Base-by-base conservation (phyloP, 208 protist species). In the Zelonia costaricensis region DNA sequence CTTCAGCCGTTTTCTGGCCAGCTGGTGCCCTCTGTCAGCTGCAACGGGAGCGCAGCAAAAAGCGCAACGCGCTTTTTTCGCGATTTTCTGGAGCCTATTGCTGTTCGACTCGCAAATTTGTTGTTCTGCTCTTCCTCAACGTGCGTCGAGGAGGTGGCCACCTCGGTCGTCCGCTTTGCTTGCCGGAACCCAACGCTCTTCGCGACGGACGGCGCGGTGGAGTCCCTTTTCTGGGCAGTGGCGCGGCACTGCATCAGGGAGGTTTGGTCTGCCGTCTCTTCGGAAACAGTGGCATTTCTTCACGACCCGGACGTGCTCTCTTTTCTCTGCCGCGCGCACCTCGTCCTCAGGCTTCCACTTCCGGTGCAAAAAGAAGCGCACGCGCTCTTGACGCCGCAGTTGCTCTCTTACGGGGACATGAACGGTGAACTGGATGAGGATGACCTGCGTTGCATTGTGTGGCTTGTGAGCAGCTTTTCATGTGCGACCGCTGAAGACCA, bases 311-410 rank as follows among this genome's bases (percentile, higher is more conserved):
- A 56, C 9, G 47, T 66, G 3, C 15, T 73, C 13, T n/a, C 7
- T 4, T 66, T 73, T 66, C 22, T 66, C 15, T 73, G 66, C 35
- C 66, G 66, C 27, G 28, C 36, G 8, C 47, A 66, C 20, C 52
- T 15, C 12, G 54, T 40, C 23, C 28, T 73, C 12, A 42, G 44
- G 1, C 22, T 59, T 1, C 66, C 58, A 1, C 20, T 62, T 20
- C 42, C 55, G 6, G 25, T 73, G 33, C 66, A 73, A 44, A 62
- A 47, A 9, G 61, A 48, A 16, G 6, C 39, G 8, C 48, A 72
- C 25, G 55, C 57, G 12, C 1, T 47, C 3, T 30, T 65, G 40
- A 54, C 44, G 10, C 25, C 30, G 27, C 23, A 45, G 38, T 45
- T 73, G 9, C 51, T 35, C 5, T 33, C 40, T 10, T 62, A 45